Percentiles rank a stretch among this genome's conserved stretches.
phyloP scores from a whole-genome alignment of 352 stramenopile species.

The Phytophthora vignae region DNA sequence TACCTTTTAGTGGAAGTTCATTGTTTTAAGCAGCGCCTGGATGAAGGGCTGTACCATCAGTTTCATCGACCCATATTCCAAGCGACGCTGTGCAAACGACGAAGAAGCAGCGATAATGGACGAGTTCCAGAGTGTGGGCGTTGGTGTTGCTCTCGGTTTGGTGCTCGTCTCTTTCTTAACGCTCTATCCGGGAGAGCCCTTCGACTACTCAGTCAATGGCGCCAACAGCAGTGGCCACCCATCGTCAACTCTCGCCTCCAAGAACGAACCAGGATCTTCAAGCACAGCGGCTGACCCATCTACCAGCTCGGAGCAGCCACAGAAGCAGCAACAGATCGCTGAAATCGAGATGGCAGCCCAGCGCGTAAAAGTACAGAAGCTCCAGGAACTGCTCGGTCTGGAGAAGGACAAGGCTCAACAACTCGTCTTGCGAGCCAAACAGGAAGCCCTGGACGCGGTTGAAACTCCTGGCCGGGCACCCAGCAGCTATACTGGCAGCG shows the following conservation, averaged over 20 bases:
- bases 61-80: not conserved
- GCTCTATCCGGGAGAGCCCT: conserved; percentile 65
- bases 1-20: too few relatives aligned
- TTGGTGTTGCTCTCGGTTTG: conserved; percentile 54
- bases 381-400: conserved; percentile 64
- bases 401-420: conserved; percentile 54
- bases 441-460: conserved; percentile 35
- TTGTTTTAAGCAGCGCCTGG: too few relatives aligned
- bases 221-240: not conserved
- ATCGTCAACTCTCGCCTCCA: not conserved
- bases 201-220: conserved; percentile 48
- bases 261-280: not conserved
- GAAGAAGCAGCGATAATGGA: conserved; percentile 39
- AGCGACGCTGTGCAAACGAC: conserved; percentile 2
- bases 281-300: not conserved
- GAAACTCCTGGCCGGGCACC: not conserved
- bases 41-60: too few relatives aligned
- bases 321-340: conserved; percentile 25
- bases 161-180: conserved; percentile 51
- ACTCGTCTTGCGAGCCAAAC: conserved; percentile 49
- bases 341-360: conserved; percentile 43
- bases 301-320: not conserved
- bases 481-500: conserved; percentile 15
- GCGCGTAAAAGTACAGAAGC: conserved; percentile 56
- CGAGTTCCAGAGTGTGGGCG: conserved; percentile 47